phyloP scores from a whole-genome alignment of 192 early-diverging fungal species.

The Umbelopsis sp. region DNA sequence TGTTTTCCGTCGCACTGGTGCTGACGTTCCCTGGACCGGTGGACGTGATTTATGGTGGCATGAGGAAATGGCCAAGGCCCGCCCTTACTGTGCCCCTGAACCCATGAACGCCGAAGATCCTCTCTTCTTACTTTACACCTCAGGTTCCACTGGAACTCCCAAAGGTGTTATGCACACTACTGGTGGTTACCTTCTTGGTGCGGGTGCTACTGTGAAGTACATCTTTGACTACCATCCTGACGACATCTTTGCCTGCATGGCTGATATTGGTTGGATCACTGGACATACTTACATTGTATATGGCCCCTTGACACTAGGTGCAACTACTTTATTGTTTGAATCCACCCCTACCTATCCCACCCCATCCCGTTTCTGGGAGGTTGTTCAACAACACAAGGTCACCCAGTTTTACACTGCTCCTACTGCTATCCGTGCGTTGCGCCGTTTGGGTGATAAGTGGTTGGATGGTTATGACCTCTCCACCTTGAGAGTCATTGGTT shows the following conservation, averaged over 20 bases:
- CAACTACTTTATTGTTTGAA: constrained; percentile 93
- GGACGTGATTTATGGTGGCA: constrained; percentile 94
- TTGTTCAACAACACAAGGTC: constrained; percentile 86
- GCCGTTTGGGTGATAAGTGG: constrained; percentile 78
- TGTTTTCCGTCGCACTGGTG: constrained; percentile 89
- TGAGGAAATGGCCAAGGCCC: constrained; percentile 79
- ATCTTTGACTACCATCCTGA: constrained; percentile 90
- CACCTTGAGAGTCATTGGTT: constrained; percentile 86
- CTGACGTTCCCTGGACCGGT: constrained; percentile 68
- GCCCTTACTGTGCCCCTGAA: constrained; percentile 84
- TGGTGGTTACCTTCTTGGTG: constrained; percentile 90
- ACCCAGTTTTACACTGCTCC: constrained; percentile 98
- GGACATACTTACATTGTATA: constrained; percentile 87
- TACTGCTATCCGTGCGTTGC: constrained; percentile 92
- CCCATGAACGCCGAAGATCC: constrained; percentile 90
- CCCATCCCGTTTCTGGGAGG: constrained; percentile 77
- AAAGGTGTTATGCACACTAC: constrained; percentile 95
- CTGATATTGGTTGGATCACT: constrained; percentile 92
- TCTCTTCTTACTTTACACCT: constrained; percentile 94
- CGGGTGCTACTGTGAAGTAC: constrained; percentile 80
- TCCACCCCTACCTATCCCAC: constrained; percentile 92
- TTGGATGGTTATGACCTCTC: constrained; percentile 80
- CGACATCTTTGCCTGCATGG: constrained; percentile 93
- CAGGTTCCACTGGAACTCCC: constrained; percentile 86
- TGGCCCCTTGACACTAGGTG: constrained; percentile 85